Evolutionary conservation across 2,329 filamentous ascomycete genomes (phyloP).

Genomic region (Penicillium sp.): DNA sequence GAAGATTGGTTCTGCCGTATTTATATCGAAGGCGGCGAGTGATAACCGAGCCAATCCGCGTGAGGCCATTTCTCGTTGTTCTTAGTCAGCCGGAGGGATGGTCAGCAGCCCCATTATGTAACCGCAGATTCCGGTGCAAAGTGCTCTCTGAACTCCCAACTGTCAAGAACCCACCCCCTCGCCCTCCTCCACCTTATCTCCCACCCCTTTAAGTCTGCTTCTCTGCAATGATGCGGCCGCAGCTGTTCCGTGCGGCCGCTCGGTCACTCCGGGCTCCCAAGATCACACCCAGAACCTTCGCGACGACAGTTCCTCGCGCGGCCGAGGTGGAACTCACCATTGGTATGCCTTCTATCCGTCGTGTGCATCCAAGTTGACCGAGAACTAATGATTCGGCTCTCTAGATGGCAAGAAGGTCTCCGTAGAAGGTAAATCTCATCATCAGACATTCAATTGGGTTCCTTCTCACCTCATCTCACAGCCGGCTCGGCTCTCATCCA

Average conservation of each 20-base stretch:
- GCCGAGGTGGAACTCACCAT: constrained; percentile 97
- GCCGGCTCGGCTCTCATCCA: constrained; percentile 97
- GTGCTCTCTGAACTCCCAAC: constrained; percentile 28
- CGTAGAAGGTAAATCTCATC: constrained; percentile 73
- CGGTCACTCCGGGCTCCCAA: constrained; percentile 55
- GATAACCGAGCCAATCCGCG: constrained; percentile 40
- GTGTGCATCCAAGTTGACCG: constrained; percentile 61
- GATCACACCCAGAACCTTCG: constrained; percentile 72
- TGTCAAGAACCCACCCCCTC: constrained; percentile 12
- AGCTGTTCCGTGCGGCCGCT: constrained; percentile 63
- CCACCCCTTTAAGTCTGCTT: constrained; percentile 16
- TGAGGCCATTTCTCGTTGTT: constrained; percentile 37
- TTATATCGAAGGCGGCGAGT: not conserved
- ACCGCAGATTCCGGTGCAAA: constrained; percentile 36
- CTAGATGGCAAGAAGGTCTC: constrained; percentile 97
- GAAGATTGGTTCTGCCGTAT: not conserved
- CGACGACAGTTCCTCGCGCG: constrained; percentile 72
- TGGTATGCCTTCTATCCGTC: constrained; percentile 58
- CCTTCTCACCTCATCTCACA: constrained; percentile 46
- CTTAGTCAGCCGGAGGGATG: constrained; percentile 22
- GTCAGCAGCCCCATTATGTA: constrained; percentile 31
- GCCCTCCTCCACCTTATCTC: constrained; percentile 16
- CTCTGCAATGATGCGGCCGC: constrained; percentile 61
- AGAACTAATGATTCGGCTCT: constrained; percentile 34
- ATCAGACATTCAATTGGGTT: constrained; percentile 6